Evolutionary conservation across 495 filamentous ascomycete genomes (phyloP).

Genomic region (Tuber melanosporum): DNA sequence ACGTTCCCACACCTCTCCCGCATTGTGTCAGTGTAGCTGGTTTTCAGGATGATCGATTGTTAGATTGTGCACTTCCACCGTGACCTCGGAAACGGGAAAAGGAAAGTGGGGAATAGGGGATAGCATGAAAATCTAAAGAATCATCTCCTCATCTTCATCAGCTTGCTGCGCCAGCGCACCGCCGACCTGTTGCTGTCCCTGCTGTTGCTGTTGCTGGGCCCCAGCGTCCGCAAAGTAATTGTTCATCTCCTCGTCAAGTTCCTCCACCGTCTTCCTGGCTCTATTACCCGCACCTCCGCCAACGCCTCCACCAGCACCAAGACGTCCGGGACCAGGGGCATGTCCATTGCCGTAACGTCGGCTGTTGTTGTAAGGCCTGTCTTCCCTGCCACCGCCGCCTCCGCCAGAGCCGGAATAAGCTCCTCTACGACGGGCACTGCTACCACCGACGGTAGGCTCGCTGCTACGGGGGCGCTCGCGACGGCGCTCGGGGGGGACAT

Average conservation of each 20-base stretch:
- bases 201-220: constrained; percentile 28
- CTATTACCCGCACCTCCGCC: constrained; percentile 51
- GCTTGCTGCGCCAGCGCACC: constrained; percentile 42
- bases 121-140: constrained; percentile 20
- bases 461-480: constrained; percentile 40
- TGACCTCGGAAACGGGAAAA: not conserved
- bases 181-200: constrained; percentile 18
- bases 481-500: constrained; percentile 60
- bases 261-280: constrained; percentile 81
- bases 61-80: not conserved
- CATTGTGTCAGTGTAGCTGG: not conserved
- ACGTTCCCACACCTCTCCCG: not conserved
- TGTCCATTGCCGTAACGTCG: not conserved
- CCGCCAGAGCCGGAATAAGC: constrained; percentile 44
- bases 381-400: constrained; percentile 38
- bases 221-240: constrained; percentile 68
- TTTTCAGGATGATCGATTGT: not conserved
- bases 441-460: constrained; percentile 43
- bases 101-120: not conserved
- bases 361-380: constrained; percentile 16
- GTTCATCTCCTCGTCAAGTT: constrained; percentile 92
- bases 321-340: constrained; percentile 27
- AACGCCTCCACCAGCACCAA: constrained; percentile 43
- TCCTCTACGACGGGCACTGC: constrained; percentile 52
- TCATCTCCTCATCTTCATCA: constrained; percentile 50